phyloP scores from a whole-genome alignment of 331 rosid species.

The Prunus yedoensis region DNA sequence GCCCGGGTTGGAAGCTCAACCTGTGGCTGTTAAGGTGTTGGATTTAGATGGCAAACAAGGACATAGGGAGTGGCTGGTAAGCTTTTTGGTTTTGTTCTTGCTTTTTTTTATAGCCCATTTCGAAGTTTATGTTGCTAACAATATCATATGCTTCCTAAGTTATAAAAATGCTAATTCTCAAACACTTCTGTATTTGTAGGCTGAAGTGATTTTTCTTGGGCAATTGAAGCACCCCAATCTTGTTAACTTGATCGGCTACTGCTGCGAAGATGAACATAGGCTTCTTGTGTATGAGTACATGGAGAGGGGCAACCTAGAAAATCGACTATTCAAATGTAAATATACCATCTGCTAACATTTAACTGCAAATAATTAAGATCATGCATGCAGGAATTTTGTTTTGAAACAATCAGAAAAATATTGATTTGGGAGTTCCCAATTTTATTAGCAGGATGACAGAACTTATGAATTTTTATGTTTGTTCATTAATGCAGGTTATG shows the following conservation, averaged over 20 bases:
- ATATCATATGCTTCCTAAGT: neutral
- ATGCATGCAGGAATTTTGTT: neutral
- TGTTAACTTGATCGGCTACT: slow-evolving; percentile 86
- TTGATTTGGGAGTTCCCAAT: neutral
- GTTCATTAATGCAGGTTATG: slow-evolving; percentile 58
- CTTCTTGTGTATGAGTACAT: slow-evolving; percentile 91
- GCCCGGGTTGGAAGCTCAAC: slow-evolving; percentile 52
- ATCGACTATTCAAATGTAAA: slow-evolving; percentile 61
- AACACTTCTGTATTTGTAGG: slow-evolving; percentile 30
- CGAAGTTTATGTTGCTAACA: neutral
- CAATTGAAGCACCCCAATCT: slow-evolving; percentile 80
- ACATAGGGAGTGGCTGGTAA: slow-evolving; percentile 95
- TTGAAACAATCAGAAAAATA: neutral
- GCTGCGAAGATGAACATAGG: slow-evolving; percentile 89
- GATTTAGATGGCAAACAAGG: slow-evolving; percentile 92
- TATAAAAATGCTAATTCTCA: neutral
- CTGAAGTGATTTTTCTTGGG: slow-evolving; percentile 90
- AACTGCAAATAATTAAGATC: neutral
- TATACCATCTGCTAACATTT: too few relatives aligned
- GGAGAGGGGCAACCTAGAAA: slow-evolving; percentile 78
- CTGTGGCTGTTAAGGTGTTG: slow-evolving; percentile 75
- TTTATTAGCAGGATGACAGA: neutral
- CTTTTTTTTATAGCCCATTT: neutral
- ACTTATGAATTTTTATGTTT: slow-evolving; percentile 1
- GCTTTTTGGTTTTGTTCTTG: slow-evolving; percentile 10